Base-by-base conservation (phyloP, 257 asterid genomes). In the Scutellaria barbata region DNA sequence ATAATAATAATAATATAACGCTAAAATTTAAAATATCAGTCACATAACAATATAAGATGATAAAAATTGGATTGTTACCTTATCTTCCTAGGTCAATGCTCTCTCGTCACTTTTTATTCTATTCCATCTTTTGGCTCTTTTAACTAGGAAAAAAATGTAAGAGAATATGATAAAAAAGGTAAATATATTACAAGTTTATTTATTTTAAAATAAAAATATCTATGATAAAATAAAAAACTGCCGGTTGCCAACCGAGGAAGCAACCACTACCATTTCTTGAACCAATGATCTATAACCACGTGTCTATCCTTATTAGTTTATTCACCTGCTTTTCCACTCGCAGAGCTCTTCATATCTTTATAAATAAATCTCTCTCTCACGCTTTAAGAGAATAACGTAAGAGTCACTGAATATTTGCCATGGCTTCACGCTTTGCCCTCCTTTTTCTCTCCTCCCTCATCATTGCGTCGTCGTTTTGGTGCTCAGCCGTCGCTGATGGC, bases 401-500 rank as follows among this genome's bases (percentile, higher is more conserved):
- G 25, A 69, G 40, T 51, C 72, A n/a, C 63, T 18, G 33, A 48
- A 41, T 48, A 39, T 42, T 20, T 45, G 77, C 79, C 68, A 80
- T 80, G 84, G 84, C 84, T 80, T 72, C 79, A 68, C 79, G 81
- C 66, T 80, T 72, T 56, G 35, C 47, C 46, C 45, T 51, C 68
- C 66, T 80, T 14, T 59, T 79, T 45, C 74, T 76, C 52, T 47
- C 72, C 66, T 72, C 73, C 5, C 69, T 80, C 57, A 74, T 80
- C 58, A 17, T 76, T 8, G 84, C 74, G 74, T 61, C 79, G 77
- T 72, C 84, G 79, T 76, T 76, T 62, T 41, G 58, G 8, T 56
- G 43, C 69, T 67, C 79, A 25, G 4, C 25, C 45, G 84, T 79
- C 74, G 74, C 35, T 12, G 72, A 37, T 53, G 84, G 22, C 46